These are phyloP conservation scores for Eutypella sp. DNA, from an alignment of 2,329 filamentous ascomycete species.

Conservation along the genomic window DNA sequence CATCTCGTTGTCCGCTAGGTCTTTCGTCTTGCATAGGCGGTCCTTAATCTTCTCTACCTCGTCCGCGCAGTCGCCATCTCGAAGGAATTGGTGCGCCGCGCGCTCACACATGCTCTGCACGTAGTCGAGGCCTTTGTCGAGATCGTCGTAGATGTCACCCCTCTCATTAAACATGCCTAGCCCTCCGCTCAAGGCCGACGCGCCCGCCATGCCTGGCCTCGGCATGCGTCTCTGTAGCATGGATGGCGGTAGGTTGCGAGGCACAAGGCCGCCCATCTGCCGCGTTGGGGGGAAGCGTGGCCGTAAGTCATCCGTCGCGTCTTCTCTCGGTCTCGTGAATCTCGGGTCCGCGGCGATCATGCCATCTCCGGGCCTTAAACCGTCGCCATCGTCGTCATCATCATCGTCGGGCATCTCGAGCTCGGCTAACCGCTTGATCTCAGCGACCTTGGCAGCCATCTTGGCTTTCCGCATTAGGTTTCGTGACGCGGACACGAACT, in stretches of 20 bases:
- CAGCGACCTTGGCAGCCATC: constrained; percentile 71
- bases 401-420: constrained; percentile 51
- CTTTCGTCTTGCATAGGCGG: constrained; percentile 59
- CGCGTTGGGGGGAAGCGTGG: constrained; percentile 35
- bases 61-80: constrained; percentile 76
- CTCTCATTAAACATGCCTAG: constrained; percentile 24
- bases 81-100: constrained; percentile 83
- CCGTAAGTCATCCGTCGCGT: constrained; percentile 20
- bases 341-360: constrained; percentile 17
- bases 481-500: constrained; percentile 72
- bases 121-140: constrained; percentile 74
- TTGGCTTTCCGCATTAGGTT: constrained; percentile 85
- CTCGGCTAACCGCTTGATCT: constrained; percentile 56
- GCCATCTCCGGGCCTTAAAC: constrained; percentile 21
- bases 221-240: constrained; percentile 20
- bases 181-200: constrained; percentile 12
- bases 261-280: constrained; percentile 29
- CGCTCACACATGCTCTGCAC: constrained; percentile 79
- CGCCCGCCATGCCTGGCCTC: constrained; percentile 18
- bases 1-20: constrained; percentile 55
- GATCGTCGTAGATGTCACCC: constrained; percentile 59
- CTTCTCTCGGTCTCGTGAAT: constrained; percentile 6
- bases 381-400: constrained; percentile 31
- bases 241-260: constrained; percentile 12
- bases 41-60: constrained; percentile 68